Evolutionary conservation across 2,329 filamentous ascomycete genomes (phyloP), one percentile per base, ranked within the genome.

Genomic region (Fusarium ramigenum): DNA sequence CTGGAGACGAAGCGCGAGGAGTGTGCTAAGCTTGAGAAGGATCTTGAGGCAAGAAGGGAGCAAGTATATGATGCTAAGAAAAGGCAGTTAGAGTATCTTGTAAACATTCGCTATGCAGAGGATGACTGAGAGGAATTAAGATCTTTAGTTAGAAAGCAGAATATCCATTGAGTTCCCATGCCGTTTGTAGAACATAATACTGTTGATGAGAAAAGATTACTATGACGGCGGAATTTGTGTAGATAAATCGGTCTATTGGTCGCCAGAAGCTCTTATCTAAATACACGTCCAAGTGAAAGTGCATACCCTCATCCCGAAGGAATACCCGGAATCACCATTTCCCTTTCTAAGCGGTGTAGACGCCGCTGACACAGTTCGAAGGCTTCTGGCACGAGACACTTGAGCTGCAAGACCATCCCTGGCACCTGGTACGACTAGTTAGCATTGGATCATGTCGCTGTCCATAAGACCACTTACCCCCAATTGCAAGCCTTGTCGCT

Each of bases 1-100:
- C 3, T 37, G 5, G 7, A 28, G 6, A 14, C 9, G 0, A 37
- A 53, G 7, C 12, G 7, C 0, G 18, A n/a, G 0, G 8, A 9
- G 14, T n/a, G 23, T 12, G 14, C 19, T 2, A 53, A 23, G 0
- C 49, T 53, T 16, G 14, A 21, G 12, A 8, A 14, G 32, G 49
- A 37, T 11, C 49, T 53, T 21, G 1, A 6, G 10, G 6, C 11
- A 2, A 16, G 12, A 21, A 19, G 18, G 32, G 2, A 2, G 23
- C 32, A 25, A 28, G 19, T 37, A 4, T 2, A 28, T 2, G 50
- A 53, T 7, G 23, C 50, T 12, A 39, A 39, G 23, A 37, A 9
- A 4, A 53, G 50, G 7, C 50, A 28, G 0, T n/a, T 53, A 14
- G 50, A 39, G 3, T 53, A 53, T n/a, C 14, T 53, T 5, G 19